These are phyloP conservation scores for Malassezia arunalokei DNA, from an alignment of 1,284 basidiomycete species.

Conservation along the genomic window DNA sequence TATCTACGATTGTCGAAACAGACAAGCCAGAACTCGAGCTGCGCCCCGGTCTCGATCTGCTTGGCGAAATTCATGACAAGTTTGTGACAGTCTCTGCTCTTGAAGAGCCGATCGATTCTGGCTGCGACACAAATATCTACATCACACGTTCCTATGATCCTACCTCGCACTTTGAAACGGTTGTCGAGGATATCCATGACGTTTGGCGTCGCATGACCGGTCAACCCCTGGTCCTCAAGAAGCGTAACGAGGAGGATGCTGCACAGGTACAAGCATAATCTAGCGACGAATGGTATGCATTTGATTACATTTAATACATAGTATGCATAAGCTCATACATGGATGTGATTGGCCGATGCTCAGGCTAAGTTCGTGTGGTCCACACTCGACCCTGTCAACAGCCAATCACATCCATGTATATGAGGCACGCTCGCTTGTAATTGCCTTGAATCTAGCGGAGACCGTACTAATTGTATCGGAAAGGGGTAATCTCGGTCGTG, in stretches of 20 bases:
- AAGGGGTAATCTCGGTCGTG: too few species aligned
- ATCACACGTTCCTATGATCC: slow-evolving; percentile 97
- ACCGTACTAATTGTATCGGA: too few species aligned
- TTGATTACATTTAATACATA: too few species aligned
- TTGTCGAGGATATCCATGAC: slow-evolving; percentile 46
- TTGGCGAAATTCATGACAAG: slow-evolving; percentile 92
- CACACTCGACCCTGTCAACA: too few species aligned
- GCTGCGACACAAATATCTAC: slow-evolving; percentile 74
- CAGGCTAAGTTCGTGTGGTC: too few species aligned
- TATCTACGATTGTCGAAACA: slow-evolving; percentile 96
- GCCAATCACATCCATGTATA: too few species aligned
- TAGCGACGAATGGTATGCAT: too few species aligned
- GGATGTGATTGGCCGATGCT: too few species aligned
- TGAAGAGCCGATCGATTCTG: slow-evolving; percentile 75
- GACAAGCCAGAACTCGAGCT: slow-evolving; percentile 85
- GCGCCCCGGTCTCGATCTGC: slow-evolving; percentile 72
- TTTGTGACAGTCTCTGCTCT: slow-evolving; percentile 80
- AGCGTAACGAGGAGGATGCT: slow-evolving; percentile 33
- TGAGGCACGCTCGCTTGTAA: too few species aligned
- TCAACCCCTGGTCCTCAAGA: slow-evolving; percentile 41
- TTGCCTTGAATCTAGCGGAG: too few species aligned
- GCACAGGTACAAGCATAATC: slow-evolving; percentile 40
- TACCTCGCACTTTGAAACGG: slow-evolving; percentile 95
- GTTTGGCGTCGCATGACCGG: slow-evolving; percentile 43
- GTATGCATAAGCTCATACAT: too few species aligned